Conservation (phyloP, 2,329 filamentous ascomycete species). For the Pseudocercospora macadamiae region DNA sequence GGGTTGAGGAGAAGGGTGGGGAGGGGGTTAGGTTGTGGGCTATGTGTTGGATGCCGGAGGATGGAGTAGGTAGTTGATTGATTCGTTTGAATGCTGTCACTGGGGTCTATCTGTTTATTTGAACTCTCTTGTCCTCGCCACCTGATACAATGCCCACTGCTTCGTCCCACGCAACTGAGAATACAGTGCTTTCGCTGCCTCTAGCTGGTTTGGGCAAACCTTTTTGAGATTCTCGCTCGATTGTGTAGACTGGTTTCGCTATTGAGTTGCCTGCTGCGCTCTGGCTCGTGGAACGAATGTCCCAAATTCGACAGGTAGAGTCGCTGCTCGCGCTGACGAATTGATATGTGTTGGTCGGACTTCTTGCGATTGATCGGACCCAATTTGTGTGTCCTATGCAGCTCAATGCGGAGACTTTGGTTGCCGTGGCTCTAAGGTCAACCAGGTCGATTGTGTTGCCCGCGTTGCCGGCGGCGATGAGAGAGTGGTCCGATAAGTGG, state of each 20-base stretch:
- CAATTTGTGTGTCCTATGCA: constrained; percentile 84
- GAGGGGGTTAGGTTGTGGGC: constrained; percentile 28
- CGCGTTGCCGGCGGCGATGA: constrained; percentile 75
- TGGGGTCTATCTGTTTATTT: constrained; percentile 70
- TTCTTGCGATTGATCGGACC: constrained; percentile 61
- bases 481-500: constrained; percentile 67
- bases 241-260: constrained; percentile 75
- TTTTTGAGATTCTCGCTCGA: constrained; percentile 73
- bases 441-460: constrained; percentile 90
- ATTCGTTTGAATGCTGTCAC: too few species aligned
- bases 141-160: constrained; percentile 86
- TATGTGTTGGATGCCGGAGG: constrained; percentile 33
- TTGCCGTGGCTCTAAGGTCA: constrained; percentile 79
- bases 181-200: constrained; percentile 87
- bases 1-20: constrained; percentile 26
- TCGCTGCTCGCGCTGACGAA: constrained; percentile 90
- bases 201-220: constrained; percentile 60
- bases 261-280: constrained; percentile 49
- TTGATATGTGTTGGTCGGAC: constrained; percentile 69
- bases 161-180: constrained; percentile 83
- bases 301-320: constrained; percentile 91
- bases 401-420: constrained; percentile 82
- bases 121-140: constrained; percentile 91
- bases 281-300: constrained; percentile 71
- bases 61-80: too few species aligned